Evolutionary conservation across 163 green algal genomes (phyloP), one percentile per base, ranked within the genome.

Genomic region (Picocystis sp.): DNA sequence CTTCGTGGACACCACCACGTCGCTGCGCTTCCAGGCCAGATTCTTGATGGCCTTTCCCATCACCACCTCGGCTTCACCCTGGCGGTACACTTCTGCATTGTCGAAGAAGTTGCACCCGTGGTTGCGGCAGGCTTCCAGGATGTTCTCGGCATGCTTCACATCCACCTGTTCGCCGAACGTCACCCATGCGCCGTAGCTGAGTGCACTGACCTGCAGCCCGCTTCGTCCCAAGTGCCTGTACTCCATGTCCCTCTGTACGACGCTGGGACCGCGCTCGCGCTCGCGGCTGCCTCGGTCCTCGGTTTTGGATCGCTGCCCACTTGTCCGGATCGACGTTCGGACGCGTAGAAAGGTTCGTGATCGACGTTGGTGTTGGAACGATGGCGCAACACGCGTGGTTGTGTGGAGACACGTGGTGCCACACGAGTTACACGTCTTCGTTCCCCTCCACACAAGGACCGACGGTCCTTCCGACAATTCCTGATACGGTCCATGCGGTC

Each of bases 31-130:
- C 54, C 59, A 74, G 3, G 66, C 77, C 41, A 89, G 62, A 52
- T 91, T 73, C 55, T 79, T 72, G 52, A 87, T 58, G 1, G 81
- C 79, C 46, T 80, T 47, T 0, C 81, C 81, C 74, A 92, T 87
- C 38, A 93, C 72, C 17, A 67, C 47, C 60, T 93, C 83, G 0
- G 81, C 73, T 50, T 82, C 50, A 1, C 82, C 82, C 23, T 65
- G 55, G 15, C 72, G 76, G 54, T 92, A 92, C 1, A 82, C 72
- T 61, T 92, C 81, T 13, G 81, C 81, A 58, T 87, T 90, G 73
- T 92, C 78, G 65, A 79, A 82, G 53, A 80, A 87, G 61, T 89
- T 89, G 41, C 85, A 63, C 1, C 80, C 80, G 2, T 60, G 64
- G 3, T 86, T 75, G 6, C 46, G 42, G 23, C 54, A 73, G 3